A percentile compares a stretch with the other conserved stretches of the same genome.
Evolutionary conservation across 176 grass and related monocot genomes (phyloP).

Genomic region (Thinopyrum elongatum): DNA sequence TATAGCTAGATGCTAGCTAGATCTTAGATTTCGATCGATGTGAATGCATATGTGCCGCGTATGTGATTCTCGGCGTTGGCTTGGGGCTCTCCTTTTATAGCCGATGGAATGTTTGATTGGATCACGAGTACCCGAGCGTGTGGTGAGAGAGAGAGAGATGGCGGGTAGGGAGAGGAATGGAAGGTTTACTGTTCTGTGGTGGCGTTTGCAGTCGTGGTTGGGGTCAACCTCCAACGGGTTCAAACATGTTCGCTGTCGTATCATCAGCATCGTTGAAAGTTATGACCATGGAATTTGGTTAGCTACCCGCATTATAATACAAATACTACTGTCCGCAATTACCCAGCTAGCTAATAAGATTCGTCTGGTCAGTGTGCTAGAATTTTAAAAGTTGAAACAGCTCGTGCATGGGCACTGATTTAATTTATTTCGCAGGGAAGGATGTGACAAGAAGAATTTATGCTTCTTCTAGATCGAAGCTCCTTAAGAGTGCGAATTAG

Average conservation of each 20-base stretch:
- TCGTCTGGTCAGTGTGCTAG: too few relatives aligned
- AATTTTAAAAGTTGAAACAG: too few relatives aligned
- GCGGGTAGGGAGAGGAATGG: background rate
- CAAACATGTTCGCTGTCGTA: conserved; percentile 29
- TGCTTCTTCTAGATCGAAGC: too few relatives aligned
- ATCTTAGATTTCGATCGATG: background rate
- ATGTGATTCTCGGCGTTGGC: background rate
- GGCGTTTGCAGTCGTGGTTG: background rate
- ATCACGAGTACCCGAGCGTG: background rate
- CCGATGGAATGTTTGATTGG: background rate
- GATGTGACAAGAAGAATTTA: too few relatives aligned
- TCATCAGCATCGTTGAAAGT: background rate
- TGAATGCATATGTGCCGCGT: background rate
- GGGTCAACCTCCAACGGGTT: conserved; percentile 16
- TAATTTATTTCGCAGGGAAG: too few relatives aligned
- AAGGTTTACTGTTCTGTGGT: background rate
- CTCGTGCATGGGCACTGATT: too few relatives aligned
- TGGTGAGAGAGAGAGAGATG: background rate
- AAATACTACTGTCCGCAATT: too few relatives aligned
- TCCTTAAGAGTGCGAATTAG: too few relatives aligned
- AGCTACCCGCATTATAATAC: background rate
- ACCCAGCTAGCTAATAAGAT: too few relatives aligned
- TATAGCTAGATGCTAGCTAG: background rate
- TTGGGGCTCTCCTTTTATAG: conserved; percentile 2
- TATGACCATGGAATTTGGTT: background rate